These are phyloP conservation scores for Backusella mclennaniae DNA, from an alignment of 192 early-diverging fungal species.

Conservation along the genomic window DNA sequence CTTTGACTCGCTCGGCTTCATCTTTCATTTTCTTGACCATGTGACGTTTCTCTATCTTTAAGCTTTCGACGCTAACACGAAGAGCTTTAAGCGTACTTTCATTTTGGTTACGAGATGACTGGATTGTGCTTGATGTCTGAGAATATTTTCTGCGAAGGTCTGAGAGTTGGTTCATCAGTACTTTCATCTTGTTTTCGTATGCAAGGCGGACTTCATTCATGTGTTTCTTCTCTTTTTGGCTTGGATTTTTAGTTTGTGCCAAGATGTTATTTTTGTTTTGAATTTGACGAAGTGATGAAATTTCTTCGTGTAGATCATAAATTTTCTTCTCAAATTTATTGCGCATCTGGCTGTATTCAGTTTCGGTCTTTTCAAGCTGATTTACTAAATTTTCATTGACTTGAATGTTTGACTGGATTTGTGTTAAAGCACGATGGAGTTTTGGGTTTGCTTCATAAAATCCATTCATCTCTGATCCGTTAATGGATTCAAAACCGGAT, in stretches of 20 bases:
- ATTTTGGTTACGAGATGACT: conserved; percentile 44
- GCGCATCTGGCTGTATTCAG: conserved; percentile 53
- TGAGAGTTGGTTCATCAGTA: conserved; percentile 46
- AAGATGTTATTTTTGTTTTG: conserved; percentile 20
- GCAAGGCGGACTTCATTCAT: conserved; percentile 41
- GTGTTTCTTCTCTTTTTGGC: conserved; percentile 7
- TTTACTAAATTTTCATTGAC: conserved; percentile 58
- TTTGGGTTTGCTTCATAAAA: conserved; percentile 18
- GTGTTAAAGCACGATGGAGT: conserved; percentile 40
- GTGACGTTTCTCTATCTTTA: conserved; percentile 71
- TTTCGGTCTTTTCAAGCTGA: conserved; percentile 53
- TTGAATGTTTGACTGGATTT: conserved; percentile 55
- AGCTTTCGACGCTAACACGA: conserved; percentile 59
- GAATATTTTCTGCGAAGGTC: conserved; percentile 54
- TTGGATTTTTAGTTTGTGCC: conserved; percentile 3
- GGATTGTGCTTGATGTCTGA: conserved; percentile 48
- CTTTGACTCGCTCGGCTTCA: conserved; percentile 59
- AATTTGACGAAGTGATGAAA: conserved; percentile 50
- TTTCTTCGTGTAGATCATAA: conserved; percentile 50
- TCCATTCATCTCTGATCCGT: background rate
- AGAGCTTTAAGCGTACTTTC: conserved; percentile 65
- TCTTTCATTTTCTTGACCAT: conserved; percentile 75
- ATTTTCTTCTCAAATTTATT: conserved; percentile 68
- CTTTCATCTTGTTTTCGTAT: conserved; percentile 59
- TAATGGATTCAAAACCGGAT: background rate